Base-by-base conservation (phyloP, 108 stramenopile species). In the Cyclotella choctawhatcheeana region DNA sequence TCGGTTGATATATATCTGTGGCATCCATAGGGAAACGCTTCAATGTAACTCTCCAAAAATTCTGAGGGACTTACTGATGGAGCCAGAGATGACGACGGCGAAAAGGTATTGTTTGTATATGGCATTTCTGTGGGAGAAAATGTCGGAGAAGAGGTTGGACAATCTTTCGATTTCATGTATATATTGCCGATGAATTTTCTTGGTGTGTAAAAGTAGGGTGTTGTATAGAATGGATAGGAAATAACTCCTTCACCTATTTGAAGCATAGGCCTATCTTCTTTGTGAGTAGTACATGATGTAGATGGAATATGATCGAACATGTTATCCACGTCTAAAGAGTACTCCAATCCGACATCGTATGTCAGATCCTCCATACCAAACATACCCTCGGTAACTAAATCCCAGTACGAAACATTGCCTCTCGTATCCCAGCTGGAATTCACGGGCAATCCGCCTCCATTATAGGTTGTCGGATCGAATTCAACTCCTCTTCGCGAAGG, bases 221-320 rank as follows among this genome's bases (percentile, higher is more conserved):
- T 50, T 2, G 43, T 25, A 40, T 64, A 74, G 56, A 74, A 74
- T 18, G 73, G 73, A 45, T 74, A 74, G 5, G 64, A 74, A 6
- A 47, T 29, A 16, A 74, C 73, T 29, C 73, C 73, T 58, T 74
- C 73, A 6, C 73, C 73, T 34, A 74, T 65, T 34, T 74, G 64
- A 21, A 74, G 50, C 3, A 37, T 58, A 10, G 55, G 73, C 8
- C 18, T 26, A 52, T 64, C 5, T 26, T 6, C 37, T 10, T 40
- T 12, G 8, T 40, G 8, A 40, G 12, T 12, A 6, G 37, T 12
- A 40, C 37, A 40, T 40, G 6, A 6, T 40, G 37, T 40, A 10
- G 37, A 10, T 40, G 37, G 8, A 40, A 10, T 12, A 54, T 14
- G 37, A 63, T 53, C 31, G 17, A 40, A 18, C 44, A 8, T 55